Base-by-base conservation (phyloP, 345 rosid species). In the Aquilaria malaccensis region DNA sequence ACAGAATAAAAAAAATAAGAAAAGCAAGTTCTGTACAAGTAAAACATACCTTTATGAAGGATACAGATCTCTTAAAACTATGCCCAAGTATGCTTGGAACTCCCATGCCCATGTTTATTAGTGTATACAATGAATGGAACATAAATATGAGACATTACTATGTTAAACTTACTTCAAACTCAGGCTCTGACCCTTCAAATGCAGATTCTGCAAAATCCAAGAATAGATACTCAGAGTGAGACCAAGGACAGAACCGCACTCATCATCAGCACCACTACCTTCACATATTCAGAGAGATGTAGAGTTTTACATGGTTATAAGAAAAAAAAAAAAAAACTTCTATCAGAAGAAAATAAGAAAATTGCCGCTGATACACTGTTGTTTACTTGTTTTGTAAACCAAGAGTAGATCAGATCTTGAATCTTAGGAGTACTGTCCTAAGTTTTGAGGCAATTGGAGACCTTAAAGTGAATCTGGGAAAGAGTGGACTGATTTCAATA, bases 161-260 rank as follows among this genome's bases (percentile, higher is more conserved):
- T 64, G 29, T 48, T 43, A 37, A 13, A 70, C 81, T 79, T 74
- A 82, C 86, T 66, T 69, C 65, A 66, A 43, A 31, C 50, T 14
- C 45, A 66, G 54, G 60, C 60, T 66, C 31, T 33, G 59, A 59
- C 52, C 49, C 7, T 56, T 66, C 15, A 48, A 62, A 55, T 75
- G 61, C 33, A 30, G 59, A 30, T 65, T 57, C 77, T 77, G 74
- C 76, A 74, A 7, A 63, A 72, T 43, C 15, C n/a, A 67, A 47
- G n/a, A 71, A 58, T 9, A 30, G 66, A 58, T 11, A 32, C 33
- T 52, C 50, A 52, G 37, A 62, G 57, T 14, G 15, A 33, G 57
- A 32, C 43, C 56, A 65, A 50, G 50, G 2, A 47, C 33, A 58
- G 30, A 50, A 65, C 15, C 30, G 30, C 49, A 22, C 7, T 32